A percentile compares a stretch with the other conserved stretches of the same genome.
phyloP scores from a whole-genome alignment of 2,329 filamentous ascomycete genomes.

The Trematosphaeria pertusa region DNA sequence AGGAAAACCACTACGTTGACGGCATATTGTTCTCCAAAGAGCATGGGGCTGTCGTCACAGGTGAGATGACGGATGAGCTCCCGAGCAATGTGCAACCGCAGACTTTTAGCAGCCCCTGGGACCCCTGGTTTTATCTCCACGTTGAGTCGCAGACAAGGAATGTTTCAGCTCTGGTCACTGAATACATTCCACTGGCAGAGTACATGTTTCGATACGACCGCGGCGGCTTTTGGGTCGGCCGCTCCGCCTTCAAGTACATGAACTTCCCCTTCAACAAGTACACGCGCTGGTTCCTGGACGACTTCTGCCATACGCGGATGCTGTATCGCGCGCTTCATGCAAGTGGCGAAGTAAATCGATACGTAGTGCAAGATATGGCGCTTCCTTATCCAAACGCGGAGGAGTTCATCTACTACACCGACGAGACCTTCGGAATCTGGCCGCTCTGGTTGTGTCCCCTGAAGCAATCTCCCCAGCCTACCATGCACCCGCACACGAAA shows the following conservation, averaged over 20 bases:
- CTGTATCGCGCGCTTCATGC: conserved; percentile 71
- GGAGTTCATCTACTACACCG: conserved; percentile 53
- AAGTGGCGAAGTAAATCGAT: conserved; percentile 64
- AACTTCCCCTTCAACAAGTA: conserved; percentile 68
- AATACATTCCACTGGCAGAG: conserved; percentile 68
- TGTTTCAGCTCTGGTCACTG: conserved; percentile 47
- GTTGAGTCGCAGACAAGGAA: conserved; percentile 48
- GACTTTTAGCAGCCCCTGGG: conserved; percentile 52
- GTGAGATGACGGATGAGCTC: conserved; percentile 50
- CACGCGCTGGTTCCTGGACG: conserved; percentile 67
- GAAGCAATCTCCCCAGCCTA: conserved; percentile 40
- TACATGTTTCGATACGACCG: conserved; percentile 77
- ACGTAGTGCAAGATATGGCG: conserved; percentile 70
- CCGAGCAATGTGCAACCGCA: conserved; percentile 35
- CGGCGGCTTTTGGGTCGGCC: conserved; percentile 72
- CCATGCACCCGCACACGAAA: conserved; percentile 45
- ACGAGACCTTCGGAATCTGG: conserved; percentile 51
- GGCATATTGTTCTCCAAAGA: conserved; percentile 57
- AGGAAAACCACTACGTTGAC: conserved; percentile 56
- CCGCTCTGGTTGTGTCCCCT: conserved; percentile 59
- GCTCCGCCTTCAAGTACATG: conserved; percentile 70
- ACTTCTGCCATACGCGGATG: conserved; percentile 68
- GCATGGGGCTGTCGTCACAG: conserved; percentile 54
- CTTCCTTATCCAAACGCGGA: conserved; percentile 53
- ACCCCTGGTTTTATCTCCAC: conserved; percentile 62